Base-by-base conservation (phyloP, 2,329 filamentous ascomycete species). In the Ceratocystis papillata region DNA sequence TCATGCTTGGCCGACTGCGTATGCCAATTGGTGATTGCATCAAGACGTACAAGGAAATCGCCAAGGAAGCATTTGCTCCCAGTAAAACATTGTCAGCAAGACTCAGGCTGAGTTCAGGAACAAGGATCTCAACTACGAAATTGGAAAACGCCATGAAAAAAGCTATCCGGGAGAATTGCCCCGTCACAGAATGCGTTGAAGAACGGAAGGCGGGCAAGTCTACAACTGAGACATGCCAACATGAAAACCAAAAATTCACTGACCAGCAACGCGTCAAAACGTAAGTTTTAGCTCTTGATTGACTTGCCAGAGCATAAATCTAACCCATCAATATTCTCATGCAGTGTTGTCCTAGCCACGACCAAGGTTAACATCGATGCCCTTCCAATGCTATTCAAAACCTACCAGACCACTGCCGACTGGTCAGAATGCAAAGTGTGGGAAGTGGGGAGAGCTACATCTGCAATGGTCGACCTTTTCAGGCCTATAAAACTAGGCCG, bases 401-500 rank as follows among this genome's bases (percentile, higher is more conserved):
- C 71, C 3, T 73, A 72, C 61, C 71, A 72, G 50, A 69, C 61
- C n/a, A 68, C 69, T 3, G 46, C 64, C 12, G 60, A 20, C 41
- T 69, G 71, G 41, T 12, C 69, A 12, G 61, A 55, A 44, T 74
- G 71, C 63, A 68, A 69, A 1, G 72, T 75, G 5, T 74, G 72
- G 72, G 57, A 75, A 28, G 68, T 72, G 1, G 73, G 71, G 8
- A 70, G 72, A 2, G 72, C 72, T 1, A 73, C 71, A n/a, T 73
- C 71, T 1, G 72, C 72, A 1, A 71, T 72, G 2, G 69, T 71
- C 0, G 70, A 71, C 0, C 73, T 73, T 63, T 75, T 75, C 68
- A 71, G 73, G 53, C 68, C 73, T 3, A 71, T 73, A 33, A 65
- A 69, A 30, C 10, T 73, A 7, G 72, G 72, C 37, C 69, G 71